phyloP scores from a whole-genome alignment of 495 filamentous ascomycete species.

The Aspergillus saccharolyticus region DNA sequence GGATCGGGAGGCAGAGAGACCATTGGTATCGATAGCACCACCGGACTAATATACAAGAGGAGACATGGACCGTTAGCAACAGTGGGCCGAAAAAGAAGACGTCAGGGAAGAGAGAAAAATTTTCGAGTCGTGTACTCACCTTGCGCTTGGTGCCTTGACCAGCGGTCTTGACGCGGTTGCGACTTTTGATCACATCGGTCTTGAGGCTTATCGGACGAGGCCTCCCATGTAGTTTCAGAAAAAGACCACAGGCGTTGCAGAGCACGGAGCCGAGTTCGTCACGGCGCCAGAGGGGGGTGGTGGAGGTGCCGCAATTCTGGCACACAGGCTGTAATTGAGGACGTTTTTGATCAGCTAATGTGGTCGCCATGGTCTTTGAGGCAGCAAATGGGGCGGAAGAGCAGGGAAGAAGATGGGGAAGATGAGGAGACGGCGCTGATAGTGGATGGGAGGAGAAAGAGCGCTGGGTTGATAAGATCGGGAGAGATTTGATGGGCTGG shows the following conservation, averaged over 20 bases:
- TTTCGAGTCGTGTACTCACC: conserved; percentile 47
- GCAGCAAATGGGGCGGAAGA: conserved; percentile 15
- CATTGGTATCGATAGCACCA: conserved; percentile 50
- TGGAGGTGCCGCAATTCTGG: conserved; percentile 94
- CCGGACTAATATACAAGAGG: conserved; percentile 36
- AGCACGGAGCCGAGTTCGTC: conserved; percentile 96
- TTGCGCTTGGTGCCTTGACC: conserved; percentile 85
- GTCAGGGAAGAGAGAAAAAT: conserved; percentile 19
- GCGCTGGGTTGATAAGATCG: conserved; percentile 47
- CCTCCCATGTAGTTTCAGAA: conserved; percentile 92
- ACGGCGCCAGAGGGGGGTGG: conserved; percentile 92
- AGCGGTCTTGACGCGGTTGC: conserved; percentile 92
- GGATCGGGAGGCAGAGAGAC: conserved; percentile 52
- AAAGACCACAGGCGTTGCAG: conserved; percentile 97
- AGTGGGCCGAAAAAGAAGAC: conserved; percentile 23
- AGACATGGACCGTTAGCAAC: conserved; percentile 23
- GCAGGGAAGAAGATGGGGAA: conserved; percentile 18
- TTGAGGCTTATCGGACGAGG: conserved; percentile 93
- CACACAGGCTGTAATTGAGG: conserved; percentile 83
- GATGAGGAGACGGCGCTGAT: conserved; percentile 22
- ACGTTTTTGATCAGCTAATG: conserved; percentile 51
- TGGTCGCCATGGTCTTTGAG: conserved; percentile 49
- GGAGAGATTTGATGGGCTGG: conserved; percentile 42
- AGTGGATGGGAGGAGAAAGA: conserved; percentile 22
- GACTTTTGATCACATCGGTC: conserved; percentile 99